Conservation (phyloP, 2,329 filamentous ascomycete species). For the Penicillium sp. region DNA sequence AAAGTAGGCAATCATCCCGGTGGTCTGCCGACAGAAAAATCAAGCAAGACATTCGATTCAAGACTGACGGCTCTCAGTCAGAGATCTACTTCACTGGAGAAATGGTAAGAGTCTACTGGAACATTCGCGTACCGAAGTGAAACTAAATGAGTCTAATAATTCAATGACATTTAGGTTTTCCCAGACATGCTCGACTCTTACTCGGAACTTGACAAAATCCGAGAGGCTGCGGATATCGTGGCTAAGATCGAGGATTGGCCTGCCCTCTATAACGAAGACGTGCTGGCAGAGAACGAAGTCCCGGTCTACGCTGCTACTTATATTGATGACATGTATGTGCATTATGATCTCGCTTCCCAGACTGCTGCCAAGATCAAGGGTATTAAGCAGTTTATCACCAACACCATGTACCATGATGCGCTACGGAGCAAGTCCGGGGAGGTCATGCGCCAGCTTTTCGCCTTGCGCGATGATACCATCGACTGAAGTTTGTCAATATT, state of each 20-base stretch:
- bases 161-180: constrained; percentile 55
- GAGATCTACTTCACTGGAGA: constrained; percentile 84
- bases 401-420: constrained; percentile 84
- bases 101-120: constrained; percentile 57
- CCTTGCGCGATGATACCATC: constrained; percentile 68
- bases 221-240: constrained; percentile 68
- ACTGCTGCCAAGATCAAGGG: constrained; percentile 74
- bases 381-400: constrained; percentile 81
- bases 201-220: constrained; percentile 69
- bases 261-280: constrained; percentile 71
- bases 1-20: constrained; percentile 56
- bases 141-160: not conserved
- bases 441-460: constrained; percentile 74
- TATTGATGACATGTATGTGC: constrained; percentile 90
- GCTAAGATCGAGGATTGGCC: constrained; percentile 72
- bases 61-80: constrained; percentile 42
- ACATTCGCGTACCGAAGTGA: not conserved
- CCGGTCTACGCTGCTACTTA: constrained; percentile 85
- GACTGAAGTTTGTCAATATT: constrained; percentile 43
- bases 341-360: constrained; percentile 70
- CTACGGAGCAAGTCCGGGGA: constrained; percentile 72
- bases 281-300: constrained; percentile 74
- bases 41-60: constrained; percentile 47
- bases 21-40: constrained; percentile 67
- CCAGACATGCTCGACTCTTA: constrained; percentile 82